Percentiles rank a stretch among this genome's conserved stretches.
These are phyloP conservation scores for Lactarius hengduanensis DNA, from an alignment of 768 basidiomycete genomes.

Conservation along the genomic window DNA sequence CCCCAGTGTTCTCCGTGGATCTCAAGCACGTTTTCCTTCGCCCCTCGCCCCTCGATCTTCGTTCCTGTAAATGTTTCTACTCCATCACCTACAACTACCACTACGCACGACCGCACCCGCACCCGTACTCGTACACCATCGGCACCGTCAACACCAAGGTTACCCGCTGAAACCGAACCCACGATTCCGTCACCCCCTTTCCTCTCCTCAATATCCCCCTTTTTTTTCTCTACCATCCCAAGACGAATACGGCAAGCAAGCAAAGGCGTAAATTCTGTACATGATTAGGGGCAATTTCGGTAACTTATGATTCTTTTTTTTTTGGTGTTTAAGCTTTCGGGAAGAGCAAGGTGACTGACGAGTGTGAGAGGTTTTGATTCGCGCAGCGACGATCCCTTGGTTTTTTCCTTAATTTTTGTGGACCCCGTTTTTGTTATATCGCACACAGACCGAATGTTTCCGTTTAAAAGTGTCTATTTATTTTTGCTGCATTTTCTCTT, in stretches of 20 bases:
- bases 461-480: slow-evolving; percentile 13
- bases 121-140: neutral
- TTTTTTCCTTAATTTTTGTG: slow-evolving; percentile 1
- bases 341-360: neutral
- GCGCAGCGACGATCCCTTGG: neutral
- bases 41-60: neutral
- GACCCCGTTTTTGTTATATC: neutral
- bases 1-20: neutral
- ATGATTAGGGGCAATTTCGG: slow-evolving; percentile 9
- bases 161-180: neutral
- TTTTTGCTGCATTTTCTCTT: slow-evolving; percentile 24
- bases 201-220: neutral
- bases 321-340: slow-evolving; percentile 4
- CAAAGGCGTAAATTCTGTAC: slow-evolving; percentile 10
- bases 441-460: slow-evolving; percentile 1
- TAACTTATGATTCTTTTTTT: slow-evolving; percentile 17
- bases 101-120: neutral
- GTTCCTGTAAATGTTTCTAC: neutral
- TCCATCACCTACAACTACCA: neutral
- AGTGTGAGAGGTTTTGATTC: neutral
- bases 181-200: neutral
- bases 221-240: neutral
- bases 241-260: slow-evolving; percentile 3
- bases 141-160: neutral
- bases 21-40: neutral